Evolutionary conservation across 2,329 filamentous ascomycete species (phyloP), one percentile per base, ranked within the genome.

Genomic region (Epichloe brachyelytri): DNA sequence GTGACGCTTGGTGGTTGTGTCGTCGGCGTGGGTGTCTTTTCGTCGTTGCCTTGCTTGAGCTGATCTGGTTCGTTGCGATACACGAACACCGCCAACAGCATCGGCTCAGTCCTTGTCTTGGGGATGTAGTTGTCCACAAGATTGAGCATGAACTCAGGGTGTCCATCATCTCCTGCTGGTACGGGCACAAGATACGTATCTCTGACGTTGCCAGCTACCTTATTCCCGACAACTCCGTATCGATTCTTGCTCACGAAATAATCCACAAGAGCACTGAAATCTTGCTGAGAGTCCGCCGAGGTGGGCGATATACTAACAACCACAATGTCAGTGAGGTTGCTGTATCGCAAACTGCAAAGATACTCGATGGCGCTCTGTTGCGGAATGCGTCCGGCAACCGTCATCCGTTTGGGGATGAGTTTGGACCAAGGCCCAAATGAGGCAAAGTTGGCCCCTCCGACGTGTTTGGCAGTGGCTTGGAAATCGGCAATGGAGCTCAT

Each of bases 151-250:
- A 96, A 95, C 55, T 90, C 86, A 0, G 93, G 91, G 43, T 91
- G 78, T 47, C 78, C 79, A 36, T 73, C 75, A 26, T 79, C 75
- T 26, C 87, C 88, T 5, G 82, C 77, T 34, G 88, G 80, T 4
- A 97, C 80, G 0, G 93, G 91, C 10, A 96, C 84, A 34, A 97
- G 78, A 65, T 97, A 97, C 1, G 90, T 87, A 63, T 97, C 91
- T 53, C 89, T 84, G 46, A 96, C 85, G 54, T 88, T 84, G 19
- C 81, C 78, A 33, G 82, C 70, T 1, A 79, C 78, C 64, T 86
- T 85, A 62, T 91, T 86, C 14, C 83, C 83, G 6, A 96, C 77
- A 1, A 97, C 91, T 19, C 89, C 91, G 64, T 95, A 98, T 36
- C 89, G 79, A 56, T 86, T 79, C 62, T 91, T 87, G 48, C 76